phyloP scores from a whole-genome alignment of 371 early-diverging fungal genomes.

The Blyttiomyces sp. region DNA sequence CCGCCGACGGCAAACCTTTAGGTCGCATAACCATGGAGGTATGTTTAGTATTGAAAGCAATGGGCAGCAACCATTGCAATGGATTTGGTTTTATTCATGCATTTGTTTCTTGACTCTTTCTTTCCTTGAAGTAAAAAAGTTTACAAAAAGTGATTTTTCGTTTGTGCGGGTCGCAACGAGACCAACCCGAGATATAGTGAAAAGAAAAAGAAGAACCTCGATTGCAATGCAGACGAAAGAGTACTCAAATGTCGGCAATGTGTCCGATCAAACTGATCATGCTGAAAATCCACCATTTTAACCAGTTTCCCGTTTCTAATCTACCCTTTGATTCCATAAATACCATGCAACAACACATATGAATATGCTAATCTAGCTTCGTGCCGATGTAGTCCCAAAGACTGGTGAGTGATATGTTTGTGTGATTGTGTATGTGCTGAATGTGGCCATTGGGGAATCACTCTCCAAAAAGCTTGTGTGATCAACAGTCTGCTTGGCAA shows the following conservation, averaged over 20 bases:
- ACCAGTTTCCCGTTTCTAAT: not conserved
- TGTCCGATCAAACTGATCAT: not conserved
- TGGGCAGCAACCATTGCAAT: no score
- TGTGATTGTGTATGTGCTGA: no score
- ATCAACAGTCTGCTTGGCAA: no score
- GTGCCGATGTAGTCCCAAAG: slow-evolving; percentile 51
- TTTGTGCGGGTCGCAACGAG: not conserved
- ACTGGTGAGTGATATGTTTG: no score
- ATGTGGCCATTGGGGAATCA: no score
- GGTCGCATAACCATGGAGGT: slow-evolving; percentile 63
- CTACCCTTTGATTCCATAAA: not conserved
- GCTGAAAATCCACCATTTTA: not conserved
- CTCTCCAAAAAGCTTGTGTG: slow-evolving; percentile 19
- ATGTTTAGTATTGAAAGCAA: no score
- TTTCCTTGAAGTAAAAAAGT: not conserved
- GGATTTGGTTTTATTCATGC: not conserved
- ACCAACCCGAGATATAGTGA: not conserved
- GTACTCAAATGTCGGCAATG: not conserved
- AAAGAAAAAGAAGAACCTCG: no score
- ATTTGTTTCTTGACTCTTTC: not conserved
- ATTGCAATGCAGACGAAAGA: no score
- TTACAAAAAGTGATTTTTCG: not conserved
- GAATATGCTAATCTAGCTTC: no score
- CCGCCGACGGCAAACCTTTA: slow-evolving; percentile 47
- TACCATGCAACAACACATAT: not conserved